Evolutionary conservation across 2,329 filamentous ascomycete species (phyloP).

Genomic region (Fusarium sp.): DNA sequence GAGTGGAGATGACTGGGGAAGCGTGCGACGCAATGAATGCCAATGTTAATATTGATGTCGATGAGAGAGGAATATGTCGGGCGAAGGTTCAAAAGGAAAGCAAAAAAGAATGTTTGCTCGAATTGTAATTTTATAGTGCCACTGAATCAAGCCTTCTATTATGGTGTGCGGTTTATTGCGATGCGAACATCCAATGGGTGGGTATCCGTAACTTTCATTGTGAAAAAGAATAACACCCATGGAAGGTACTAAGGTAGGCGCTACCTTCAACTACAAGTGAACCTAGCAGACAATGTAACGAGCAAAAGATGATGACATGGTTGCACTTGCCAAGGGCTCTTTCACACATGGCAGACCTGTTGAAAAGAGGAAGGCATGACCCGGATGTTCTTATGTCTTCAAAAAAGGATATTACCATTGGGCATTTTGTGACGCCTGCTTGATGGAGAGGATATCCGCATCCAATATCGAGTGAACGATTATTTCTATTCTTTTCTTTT

Average conservation of each 20-base stretch:
- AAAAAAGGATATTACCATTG: neutral
- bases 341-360: conserved; percentile 6
- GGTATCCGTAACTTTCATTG: neutral
- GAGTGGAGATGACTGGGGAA: conserved; percentile 40
- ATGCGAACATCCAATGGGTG: neutral
- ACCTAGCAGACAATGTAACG: conserved; percentile 15
- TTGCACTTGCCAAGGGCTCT: conserved; percentile 8
- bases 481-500: neutral
- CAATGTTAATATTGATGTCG: neutral
- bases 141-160: neutral
- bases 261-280: neutral
- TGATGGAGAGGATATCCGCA: neutral
- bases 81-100: neutral
- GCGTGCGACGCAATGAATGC: neutral
- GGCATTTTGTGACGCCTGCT: neutral
- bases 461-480: neutral
- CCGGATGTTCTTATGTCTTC: neutral
- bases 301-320: conserved; percentile 32
- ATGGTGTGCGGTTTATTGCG: neutral
- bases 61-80: neutral
- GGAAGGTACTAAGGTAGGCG: too few relatives aligned
- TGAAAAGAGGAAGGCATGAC: neutral
- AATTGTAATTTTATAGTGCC: neutral
- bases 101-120: neutral
- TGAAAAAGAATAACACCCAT: neutral